phyloP scores from a whole-genome alignment of 1,139 yeast species.

The Blastobotrys malaysiensis region DNA sequence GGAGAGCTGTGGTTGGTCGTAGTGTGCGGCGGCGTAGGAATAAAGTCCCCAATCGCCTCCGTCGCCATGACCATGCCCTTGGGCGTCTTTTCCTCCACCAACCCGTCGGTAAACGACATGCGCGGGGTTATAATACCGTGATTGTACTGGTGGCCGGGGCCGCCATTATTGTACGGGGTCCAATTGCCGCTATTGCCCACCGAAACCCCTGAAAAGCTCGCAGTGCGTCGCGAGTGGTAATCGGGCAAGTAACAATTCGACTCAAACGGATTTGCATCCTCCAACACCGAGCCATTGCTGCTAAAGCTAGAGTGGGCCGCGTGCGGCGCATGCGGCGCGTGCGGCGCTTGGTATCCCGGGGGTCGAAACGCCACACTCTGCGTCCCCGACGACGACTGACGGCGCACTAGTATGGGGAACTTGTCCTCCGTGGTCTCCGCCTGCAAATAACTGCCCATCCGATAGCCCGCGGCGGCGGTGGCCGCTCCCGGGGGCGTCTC shows the following conservation, averaged over 20 bases:
- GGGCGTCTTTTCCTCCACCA: neutral
- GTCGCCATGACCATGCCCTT: neutral
- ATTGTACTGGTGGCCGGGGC: neutral
- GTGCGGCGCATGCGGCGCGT: constrained; percentile 5
- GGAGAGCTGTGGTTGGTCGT: neutral
- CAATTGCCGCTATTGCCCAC: neutral
- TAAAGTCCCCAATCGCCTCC: neutral
- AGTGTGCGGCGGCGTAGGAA: neutral
- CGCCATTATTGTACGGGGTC: neutral
- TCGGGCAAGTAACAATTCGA: neutral
- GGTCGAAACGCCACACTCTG: constrained; percentile 3
- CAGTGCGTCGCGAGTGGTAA: neutral
- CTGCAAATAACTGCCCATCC: constrained; percentile 18
- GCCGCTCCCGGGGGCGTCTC: neutral
- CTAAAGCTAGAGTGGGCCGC: neutral
- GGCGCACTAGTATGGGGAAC: constrained; percentile 38
- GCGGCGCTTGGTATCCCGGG: constrained; percentile 8
- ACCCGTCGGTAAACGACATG: neutral
- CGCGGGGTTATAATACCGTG: neutral
- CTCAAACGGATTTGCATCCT: constrained; percentile 5
- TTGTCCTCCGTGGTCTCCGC: constrained; percentile 38
- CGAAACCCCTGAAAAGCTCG: neutral
- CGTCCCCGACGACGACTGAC: constrained; percentile 17
- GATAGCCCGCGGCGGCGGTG: constrained; percentile 1
- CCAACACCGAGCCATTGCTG: constrained; percentile 1